A percentile compares a stretch with the other conserved stretches of the same genome.
phyloP scores from a whole-genome alignment of 495 filamentous ascomycete genomes.

The Jackrogersella minutella region DNA sequence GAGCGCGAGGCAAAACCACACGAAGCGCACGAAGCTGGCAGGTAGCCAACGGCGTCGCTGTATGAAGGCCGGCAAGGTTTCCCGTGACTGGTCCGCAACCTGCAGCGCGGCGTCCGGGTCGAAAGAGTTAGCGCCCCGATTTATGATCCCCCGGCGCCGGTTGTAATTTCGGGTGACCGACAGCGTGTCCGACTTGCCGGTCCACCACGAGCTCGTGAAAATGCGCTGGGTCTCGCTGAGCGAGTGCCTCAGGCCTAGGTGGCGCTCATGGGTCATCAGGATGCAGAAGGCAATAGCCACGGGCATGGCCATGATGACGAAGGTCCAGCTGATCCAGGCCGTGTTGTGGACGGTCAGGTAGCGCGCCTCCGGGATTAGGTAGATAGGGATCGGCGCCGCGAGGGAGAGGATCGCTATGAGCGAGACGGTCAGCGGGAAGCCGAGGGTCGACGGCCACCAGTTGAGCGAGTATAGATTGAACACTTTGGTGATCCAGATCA shows the following conservation, averaged over 20 bases:
- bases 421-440: conserved; percentile 65
- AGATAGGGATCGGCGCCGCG: conserved; percentile 63
- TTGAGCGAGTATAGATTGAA: conserved; percentile 73
- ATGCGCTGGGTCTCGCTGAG: conserved; percentile 70
- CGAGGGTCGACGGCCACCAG: conserved; percentile 68
- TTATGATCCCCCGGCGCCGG: conserved; percentile 44
- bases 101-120: conserved; percentile 40
- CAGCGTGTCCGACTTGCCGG: conserved; percentile 56
- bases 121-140: conserved; percentile 41
- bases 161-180: conserved; percentile 38
- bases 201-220: conserved; percentile 68
- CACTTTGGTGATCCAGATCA: conserved; percentile 73
- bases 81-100: conserved; percentile 38
- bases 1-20: conserved; percentile 72
- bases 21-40: conserved; percentile 67
- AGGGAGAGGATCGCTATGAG: conserved; percentile 63
- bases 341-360: conserved; percentile 65
- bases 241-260: conserved; percentile 61
- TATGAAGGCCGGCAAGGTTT: conserved; percentile 47
- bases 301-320: conserved; percentile 69
- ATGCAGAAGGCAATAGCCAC: conserved; percentile 67
- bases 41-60: conserved; percentile 60
- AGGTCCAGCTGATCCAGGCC: conserved; percentile 69
- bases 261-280: conserved; percentile 65
- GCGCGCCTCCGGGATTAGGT: conserved; percentile 57